Evolutionary conservation across 2,329 filamentous ascomycete species (phyloP).

Genomic region (Chaetomiaceae sp.): DNA sequence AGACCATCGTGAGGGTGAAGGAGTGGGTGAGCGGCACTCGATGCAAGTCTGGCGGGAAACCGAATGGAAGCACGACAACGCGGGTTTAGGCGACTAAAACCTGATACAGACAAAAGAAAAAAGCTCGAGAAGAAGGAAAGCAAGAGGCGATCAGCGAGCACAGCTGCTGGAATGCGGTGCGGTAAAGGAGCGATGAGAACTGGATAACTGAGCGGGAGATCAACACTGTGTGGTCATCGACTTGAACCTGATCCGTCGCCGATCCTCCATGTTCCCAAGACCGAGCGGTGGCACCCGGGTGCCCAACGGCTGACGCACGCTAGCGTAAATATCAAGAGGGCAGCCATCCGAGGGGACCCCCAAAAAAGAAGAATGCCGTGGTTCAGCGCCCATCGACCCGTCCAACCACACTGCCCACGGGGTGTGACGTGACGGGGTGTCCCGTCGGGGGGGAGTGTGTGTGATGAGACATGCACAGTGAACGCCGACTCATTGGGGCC

Average conservation of each 20-base stretch:
- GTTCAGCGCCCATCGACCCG: too few species aligned
- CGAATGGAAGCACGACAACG: background rate
- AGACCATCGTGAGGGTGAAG: conserved; percentile 35
- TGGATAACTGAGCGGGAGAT: conserved; percentile 17
- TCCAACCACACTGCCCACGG: background rate
- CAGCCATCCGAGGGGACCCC: background rate
- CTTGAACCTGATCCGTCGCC: too few species aligned
- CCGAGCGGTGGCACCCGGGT: background rate
- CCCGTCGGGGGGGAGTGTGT: too few species aligned
- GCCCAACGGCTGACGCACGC: background rate
- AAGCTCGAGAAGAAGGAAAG: conserved; percentile 1
- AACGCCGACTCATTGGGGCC: background rate
- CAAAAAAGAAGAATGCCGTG: too few species aligned
- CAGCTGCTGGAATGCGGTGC: conserved; percentile 12
- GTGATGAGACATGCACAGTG: conserved; percentile 6
- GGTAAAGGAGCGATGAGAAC: conserved; percentile 5
- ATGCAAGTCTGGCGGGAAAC: background rate
- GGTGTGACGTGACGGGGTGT: too few species aligned
- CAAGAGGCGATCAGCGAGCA: conserved; percentile 15
- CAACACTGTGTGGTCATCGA: conserved; percentile 10
- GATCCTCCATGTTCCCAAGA: background rate
- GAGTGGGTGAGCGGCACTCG: background rate
- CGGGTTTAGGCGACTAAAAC: background rate
- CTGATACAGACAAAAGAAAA: conserved; percentile 1
- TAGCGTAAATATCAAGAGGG: background rate